Base-by-base conservation (phyloP, 306 rosid genomes). In the Prunus dulcis region DNA sequence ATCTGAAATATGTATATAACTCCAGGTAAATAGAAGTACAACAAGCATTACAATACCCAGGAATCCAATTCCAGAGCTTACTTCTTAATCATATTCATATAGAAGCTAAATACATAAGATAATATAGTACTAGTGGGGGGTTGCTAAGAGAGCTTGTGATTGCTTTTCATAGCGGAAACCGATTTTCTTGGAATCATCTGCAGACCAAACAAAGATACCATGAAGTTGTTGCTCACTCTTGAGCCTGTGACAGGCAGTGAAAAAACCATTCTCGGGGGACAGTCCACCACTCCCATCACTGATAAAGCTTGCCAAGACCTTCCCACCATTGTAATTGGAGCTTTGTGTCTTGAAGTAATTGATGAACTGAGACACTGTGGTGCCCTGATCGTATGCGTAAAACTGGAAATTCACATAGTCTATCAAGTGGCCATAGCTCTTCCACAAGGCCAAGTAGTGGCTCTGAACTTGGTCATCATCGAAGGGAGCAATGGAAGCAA, bases 361-460 rank as follows among this genome's bases (percentile, higher is more conserved):
- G 0, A 93, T 73, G 41, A 91, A 91, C 52, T 93, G 88, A 10
- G 80, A 57, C 75, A 91, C 96, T 0, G 78, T 85, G 6, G 96
- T 91, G 50, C 89, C 83, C 50, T 89, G 65, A 20, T 86, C 93
- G 53, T 91, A 93, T 1, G 98, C 97, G 30, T 93, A 93, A 62
- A 93, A 91, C 34, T 93, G 98, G 72, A 93, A 93, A 6, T 91
- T 93, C 6, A 93, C 97, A 55, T 89, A 93, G 64, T 93, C 97
- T 34, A 93, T 91, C 61, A 88, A 34, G 32, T 79, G 46, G 1
- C 97, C 89, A 7, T 91, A 87, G 19, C 61, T 89, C 45, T 78
- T 89, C 98, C 98, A 93, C 78, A 91, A 38, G 3, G 93, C 89
- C 81, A 81, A 22, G 81, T 91, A 93, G 30, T 88, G 92, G 23